These are phyloP conservation scores for Xerocomus tenax DNA, from an alignment of 1,284 basidiomycete genomes.

Conservation along the genomic window DNA sequence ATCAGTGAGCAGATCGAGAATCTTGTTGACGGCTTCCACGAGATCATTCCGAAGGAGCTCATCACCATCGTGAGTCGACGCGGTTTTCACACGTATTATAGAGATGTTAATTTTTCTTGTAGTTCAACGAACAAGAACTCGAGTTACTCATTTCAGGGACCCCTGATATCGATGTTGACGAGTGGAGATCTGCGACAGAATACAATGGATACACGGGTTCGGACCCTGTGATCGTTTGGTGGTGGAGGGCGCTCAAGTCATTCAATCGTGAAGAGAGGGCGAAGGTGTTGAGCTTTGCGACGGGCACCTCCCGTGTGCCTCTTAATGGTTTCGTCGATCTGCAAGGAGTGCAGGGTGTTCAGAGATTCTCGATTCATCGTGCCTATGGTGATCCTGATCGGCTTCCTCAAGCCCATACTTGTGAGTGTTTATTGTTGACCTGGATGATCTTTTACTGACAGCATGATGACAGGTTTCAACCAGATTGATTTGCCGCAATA, in stretches of 20 bases:
- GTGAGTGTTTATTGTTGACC: conserved; percentile 37
- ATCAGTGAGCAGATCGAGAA: conserved; percentile 96
- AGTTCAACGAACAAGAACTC: conserved; percentile 97
- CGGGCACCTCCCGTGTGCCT: conserved; percentile 89
- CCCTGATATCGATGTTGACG: conserved; percentile 97
- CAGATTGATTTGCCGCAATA: conserved; percentile 86
- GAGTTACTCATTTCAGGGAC: conserved; percentile 96
- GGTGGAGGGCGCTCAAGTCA: conserved; percentile 96
- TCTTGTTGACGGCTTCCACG: conserved; percentile 88
- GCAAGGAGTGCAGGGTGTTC: conserved; percentile 90
- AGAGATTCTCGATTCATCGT: conserved; percentile 93
- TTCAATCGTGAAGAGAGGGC: conserved; percentile 96
- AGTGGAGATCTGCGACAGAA: conserved; percentile 93
- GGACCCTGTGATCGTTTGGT: conserved; percentile 96
- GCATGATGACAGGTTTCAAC: conserved; percentile 56
- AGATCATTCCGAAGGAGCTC: conserved; percentile 85
- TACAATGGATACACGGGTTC: conserved; percentile 79
- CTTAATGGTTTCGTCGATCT: conserved; percentile 88
- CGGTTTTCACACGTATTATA: background rate
- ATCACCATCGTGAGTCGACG: conserved; percentile 58
- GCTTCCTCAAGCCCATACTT: conserved; percentile 86
- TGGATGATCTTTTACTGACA: conserved; percentile 10
- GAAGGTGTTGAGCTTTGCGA: conserved; percentile 94
- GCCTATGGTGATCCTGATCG: conserved; percentile 81
- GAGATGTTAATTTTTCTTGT: conserved; percentile 21